Evolutionary conservation across 768 basidiomycete genomes (phyloP).

Genomic region (Calocybe cyanea): DNA sequence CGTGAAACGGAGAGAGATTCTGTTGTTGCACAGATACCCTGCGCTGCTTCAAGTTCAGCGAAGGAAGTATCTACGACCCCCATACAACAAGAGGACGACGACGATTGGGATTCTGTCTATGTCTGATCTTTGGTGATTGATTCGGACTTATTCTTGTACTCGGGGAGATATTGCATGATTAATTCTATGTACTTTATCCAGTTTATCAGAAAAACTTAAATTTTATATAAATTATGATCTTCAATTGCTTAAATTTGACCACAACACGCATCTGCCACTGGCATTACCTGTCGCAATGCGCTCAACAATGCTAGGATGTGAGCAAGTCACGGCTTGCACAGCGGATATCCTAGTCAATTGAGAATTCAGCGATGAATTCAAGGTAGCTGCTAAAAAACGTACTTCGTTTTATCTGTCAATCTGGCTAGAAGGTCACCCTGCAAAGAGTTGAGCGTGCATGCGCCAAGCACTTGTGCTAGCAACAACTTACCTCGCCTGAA

Average conservation of each 20-base stretch:
- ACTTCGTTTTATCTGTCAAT: constrained; percentile 57
- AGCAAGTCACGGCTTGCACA: constrained; percentile 87
- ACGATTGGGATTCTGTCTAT: constrained; percentile 69
- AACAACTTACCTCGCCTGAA: constrained; percentile 55
- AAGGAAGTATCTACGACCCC: constrained; percentile 3
- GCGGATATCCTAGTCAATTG: constrained; percentile 58
- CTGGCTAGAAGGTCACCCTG: constrained; percentile 70
- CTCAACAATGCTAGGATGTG: constrained; percentile 72
- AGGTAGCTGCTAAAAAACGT: constrained; percentile 12
- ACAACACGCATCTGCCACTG: constrained; percentile 75
- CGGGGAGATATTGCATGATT: too few relatives aligned
- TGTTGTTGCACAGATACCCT: constrained; percentile 15
- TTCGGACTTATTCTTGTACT: too few relatives aligned
- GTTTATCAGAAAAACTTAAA: too few relatives aligned
- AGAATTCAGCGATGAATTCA: constrained; percentile 6
- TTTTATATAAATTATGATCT: constrained; percentile 5
- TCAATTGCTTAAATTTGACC: constrained; percentile 54
- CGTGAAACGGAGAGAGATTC: constrained; percentile 44
- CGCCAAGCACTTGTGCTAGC: not conserved
- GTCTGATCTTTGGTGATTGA: constrained; percentile 21
- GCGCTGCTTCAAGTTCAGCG: constrained; percentile 3
- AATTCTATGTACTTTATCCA: too few relatives aligned
- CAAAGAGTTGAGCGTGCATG: constrained; percentile 2
- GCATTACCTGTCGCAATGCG: constrained; percentile 76
- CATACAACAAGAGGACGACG: constrained; percentile 32